These are phyloP conservation scores for Flaveria brownii DNA, from an alignment of 129 eudicot genomes.

Conservation along the genomic window DNA sequence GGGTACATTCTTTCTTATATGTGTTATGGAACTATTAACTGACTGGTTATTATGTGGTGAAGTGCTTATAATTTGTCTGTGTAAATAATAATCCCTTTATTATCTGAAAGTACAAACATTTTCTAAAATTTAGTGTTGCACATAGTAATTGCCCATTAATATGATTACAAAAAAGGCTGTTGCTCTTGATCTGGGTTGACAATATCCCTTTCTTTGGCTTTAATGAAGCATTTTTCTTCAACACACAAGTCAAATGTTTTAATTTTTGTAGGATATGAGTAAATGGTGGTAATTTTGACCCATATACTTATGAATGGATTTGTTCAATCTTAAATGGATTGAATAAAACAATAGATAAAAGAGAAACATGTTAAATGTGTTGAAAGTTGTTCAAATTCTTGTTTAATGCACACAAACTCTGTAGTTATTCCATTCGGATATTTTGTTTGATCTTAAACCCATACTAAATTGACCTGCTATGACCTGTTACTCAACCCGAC, in stretches of 20 bases:
- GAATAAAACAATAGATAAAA: neutral
- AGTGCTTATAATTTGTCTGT: too few relatives aligned
- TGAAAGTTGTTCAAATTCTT: neutral
- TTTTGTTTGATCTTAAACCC: too few relatives aligned
- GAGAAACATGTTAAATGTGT: neutral
- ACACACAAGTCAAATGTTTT: slow-evolving; percentile 1
- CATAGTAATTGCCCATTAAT: neutral
- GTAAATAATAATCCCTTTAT: too few relatives aligned
- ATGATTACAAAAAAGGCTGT: neutral
- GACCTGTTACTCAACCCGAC: neutral
- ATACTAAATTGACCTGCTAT: neutral
- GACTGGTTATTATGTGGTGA: neutral
- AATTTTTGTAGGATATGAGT: neutral
- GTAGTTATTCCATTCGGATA: too few relatives aligned
- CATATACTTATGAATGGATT: neutral
- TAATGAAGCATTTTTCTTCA: neutral
- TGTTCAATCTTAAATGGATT: neutral
- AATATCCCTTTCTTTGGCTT: neutral
- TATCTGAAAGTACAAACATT: too few relatives aligned
- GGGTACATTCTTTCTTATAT: neutral
- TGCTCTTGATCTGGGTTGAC: neutral
- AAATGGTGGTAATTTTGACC: neutral
- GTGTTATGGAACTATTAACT: slow-evolving; percentile 2
- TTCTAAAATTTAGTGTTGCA: neutral
- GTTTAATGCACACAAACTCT: too few relatives aligned